Base-by-base conservation (phyloP, 768 basidiomycete genomes). In the Stropharia rugosoannulata region DNA sequence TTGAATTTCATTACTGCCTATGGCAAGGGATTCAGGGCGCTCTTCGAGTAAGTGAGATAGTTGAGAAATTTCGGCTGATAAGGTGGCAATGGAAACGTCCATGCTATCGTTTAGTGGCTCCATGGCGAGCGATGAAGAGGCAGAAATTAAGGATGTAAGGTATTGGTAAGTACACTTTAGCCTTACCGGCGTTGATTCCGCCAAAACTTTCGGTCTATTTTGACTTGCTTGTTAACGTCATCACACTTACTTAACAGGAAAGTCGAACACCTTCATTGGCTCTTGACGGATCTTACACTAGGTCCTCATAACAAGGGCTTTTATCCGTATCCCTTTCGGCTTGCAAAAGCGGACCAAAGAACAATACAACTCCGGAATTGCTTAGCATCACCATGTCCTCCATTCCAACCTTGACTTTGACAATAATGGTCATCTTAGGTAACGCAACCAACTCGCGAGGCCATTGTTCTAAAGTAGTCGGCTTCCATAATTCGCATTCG, bases 21-120 rank as follows among this genome's bases (percentile, higher is more conserved):
- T 64, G n/a, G 81, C 80, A 57, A 92, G 71, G 7, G 71, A 73
- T 65, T 88, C 82, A 22, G 81, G 77, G 29, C 73, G 72, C 38
- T 76, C 72, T 35, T 84, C 83, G 10, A 90, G 68, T 32, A 86
- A 65, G n/a, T 69, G 66, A 18, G 86, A 80, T 40, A 91, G 76
- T 43, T 62, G 63, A 40, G 68, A 69, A 27, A 90, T 73, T 54
- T 81, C 75, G 13, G 70, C 18, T 27, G 65, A 61, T 12, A 68
- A 13, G 18, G 57, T 12, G 29, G 56, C 12, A 42, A 7, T 12
- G 29, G 43, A 25, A 48, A 19, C 15, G 12, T 51, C 54, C 40
- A 29, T 53, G 10, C 27, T 49, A 36, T 49, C 38, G 18, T 35
- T 32, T 32, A 32, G 5, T 7, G 29, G 29, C 29, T 32, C 29